Conservation (phyloP, 2,329 filamentous ascomycete species). For the Penicillium italicum region DNA sequence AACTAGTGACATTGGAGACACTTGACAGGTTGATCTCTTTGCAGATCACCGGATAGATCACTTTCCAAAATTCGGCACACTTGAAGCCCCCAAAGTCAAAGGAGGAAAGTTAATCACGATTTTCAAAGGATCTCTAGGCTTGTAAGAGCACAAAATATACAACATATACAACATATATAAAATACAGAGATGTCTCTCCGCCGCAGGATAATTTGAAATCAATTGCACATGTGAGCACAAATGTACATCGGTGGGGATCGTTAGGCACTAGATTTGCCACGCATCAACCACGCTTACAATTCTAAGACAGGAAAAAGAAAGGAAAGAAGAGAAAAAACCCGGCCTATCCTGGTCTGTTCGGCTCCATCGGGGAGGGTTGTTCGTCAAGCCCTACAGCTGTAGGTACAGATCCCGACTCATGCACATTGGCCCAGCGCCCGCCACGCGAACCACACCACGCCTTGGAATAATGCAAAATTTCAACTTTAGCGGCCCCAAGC, state of each 20-base stretch:
- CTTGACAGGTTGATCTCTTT: neutral
- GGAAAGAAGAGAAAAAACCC: conserved; percentile 1
- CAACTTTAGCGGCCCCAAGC: conserved; percentile 10
- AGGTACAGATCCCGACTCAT: conserved; percentile 15
- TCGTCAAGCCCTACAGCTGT: conserved; percentile 2
- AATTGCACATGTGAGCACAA: neutral
- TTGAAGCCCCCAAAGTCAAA: neutral
- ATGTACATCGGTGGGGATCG: neutral
- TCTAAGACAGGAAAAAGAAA: neutral
- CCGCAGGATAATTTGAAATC: conserved; percentile 7
- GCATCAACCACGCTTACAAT: conserved; percentile 15
- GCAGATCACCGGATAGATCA: neutral
- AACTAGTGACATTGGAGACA: neutral
- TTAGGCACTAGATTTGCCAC: conserved; percentile 13
- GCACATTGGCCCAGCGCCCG: neutral
- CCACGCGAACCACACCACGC: conserved; percentile 9
- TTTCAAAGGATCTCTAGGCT: neutral
- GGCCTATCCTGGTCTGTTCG: conserved; percentile 9
- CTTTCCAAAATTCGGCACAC: neutral
- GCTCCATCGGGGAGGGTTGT: neutral
- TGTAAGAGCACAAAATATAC: neutral
- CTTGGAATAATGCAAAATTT: conserved; percentile 7
- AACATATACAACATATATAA: neutral
- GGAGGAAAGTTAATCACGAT: rapidly evolving
- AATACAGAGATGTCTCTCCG: neutral